Conservation (phyloP, 331 rosid species). For the Arachis monticola region DNA sequence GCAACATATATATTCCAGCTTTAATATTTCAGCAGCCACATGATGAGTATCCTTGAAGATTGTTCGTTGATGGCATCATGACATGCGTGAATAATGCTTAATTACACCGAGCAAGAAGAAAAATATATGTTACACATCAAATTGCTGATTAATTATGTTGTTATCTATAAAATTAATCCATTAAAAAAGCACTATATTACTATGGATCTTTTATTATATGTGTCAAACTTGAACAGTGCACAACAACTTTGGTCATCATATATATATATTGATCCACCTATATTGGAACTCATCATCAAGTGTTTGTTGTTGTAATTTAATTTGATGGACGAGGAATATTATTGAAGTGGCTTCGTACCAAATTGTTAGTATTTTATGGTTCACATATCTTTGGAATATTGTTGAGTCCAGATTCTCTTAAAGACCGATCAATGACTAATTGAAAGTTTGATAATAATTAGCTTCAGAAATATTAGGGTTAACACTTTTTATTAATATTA, state of each 20-base stretch:
- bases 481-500: too few relatives aligned
- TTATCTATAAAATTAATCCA: background rate
- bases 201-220: background rate
- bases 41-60: slow-evolving; percentile 1
- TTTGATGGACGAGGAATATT: slow-evolving; percentile 13
- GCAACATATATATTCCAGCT: too few relatives aligned
- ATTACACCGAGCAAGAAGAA: background rate
- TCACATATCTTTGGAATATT: slow-evolving; percentile 30
- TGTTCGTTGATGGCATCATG: background rate
- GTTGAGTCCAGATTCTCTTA: slow-evolving; percentile 36
- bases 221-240: background rate
- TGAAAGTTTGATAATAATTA: too few relatives aligned
- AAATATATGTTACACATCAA: background rate
- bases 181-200: background rate
- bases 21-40: background rate
- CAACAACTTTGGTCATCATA: background rate
- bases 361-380: slow-evolving; percentile 21
- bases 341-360: slow-evolving; percentile 19
- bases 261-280: slow-evolving; percentile 15
- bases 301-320: background rate
- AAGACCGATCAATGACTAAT: slow-evolving; percentile 35
- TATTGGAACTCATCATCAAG: slow-evolving; percentile 25
- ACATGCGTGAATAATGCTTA: background rate
- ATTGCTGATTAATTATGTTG: slow-evolving; percentile 10
- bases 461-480: too few relatives aligned